A percentile compares a stretch with the other conserved stretches of the same genome.
Evolutionary conservation across 805 yeast species (phyloP).

Genomic region (Diddensiella santjacobensis): DNA sequence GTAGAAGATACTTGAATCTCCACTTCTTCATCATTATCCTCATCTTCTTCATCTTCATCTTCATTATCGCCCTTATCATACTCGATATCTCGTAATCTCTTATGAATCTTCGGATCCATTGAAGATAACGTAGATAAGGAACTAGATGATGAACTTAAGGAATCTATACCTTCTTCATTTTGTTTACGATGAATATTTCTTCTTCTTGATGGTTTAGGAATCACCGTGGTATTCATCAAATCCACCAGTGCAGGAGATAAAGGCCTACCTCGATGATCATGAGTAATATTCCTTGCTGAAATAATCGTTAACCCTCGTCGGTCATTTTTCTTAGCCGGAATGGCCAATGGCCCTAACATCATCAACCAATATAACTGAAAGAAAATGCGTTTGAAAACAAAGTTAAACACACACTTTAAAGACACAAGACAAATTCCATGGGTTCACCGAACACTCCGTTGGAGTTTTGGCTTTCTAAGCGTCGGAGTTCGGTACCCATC

Average conservation of each 20-base stretch:
- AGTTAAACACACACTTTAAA: no score
- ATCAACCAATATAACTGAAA: not conserved
- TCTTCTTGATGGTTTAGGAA: slow-evolving; percentile 18
- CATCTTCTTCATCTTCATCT: slow-evolving; percentile 7
- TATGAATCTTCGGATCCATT: not conserved
- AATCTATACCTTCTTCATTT: not conserved
- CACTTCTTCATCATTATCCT: not conserved
- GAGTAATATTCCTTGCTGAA: slow-evolving; percentile 7
- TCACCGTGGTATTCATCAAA: slow-evolving; percentile 20
- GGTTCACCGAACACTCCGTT: not conserved
- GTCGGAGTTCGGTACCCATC: not conserved
- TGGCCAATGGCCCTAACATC: not conserved
- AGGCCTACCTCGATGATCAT: slow-evolving; percentile 23
- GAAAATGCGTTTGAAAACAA: no score
- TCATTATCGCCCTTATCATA: not conserved
- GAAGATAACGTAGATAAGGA: slow-evolving; percentile 1
- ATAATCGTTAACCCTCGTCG: not conserved
- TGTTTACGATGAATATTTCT: not conserved
- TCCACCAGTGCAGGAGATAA: slow-evolving; percentile 21
- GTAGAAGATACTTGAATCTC: not conserved
- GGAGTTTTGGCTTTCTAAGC: not conserved
- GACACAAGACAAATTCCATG: no score
- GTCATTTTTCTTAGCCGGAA: not conserved
- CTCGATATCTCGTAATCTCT: not conserved
- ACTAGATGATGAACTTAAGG: not conserved